These are phyloP conservation scores for Penicillium concentricum DNA, from an alignment of 2,329 filamentous ascomycete species.

Conservation along the genomic window DNA sequence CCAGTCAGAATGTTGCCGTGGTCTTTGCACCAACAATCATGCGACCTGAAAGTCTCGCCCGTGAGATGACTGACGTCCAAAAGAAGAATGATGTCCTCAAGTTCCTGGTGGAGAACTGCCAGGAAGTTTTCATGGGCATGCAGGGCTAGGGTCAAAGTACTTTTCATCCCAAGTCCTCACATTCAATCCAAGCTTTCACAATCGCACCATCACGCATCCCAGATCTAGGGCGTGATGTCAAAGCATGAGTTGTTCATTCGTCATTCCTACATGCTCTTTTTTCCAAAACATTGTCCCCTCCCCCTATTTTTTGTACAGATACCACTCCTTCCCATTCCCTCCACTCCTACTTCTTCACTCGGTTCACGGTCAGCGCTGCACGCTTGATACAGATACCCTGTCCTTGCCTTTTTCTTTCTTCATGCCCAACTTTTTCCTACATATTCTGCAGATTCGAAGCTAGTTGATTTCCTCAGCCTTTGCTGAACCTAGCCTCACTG, in stretches of 20 bases:
- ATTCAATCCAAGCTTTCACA: background rate
- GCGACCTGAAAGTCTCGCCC: conserved; percentile 82
- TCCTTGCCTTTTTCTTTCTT: conserved; percentile 17
- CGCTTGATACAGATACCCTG: conserved; percentile 35
- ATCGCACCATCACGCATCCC: background rate
- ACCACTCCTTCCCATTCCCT: conserved; percentile 3
- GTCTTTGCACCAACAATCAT: conserved; percentile 98
- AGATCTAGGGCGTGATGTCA: background rate
- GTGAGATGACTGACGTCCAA: conserved; percentile 95
- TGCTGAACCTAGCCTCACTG: background rate
- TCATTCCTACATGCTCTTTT: background rate
- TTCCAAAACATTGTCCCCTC: background rate
- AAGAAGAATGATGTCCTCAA: conserved; percentile 89
- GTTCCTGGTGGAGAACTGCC: conserved; percentile 87
- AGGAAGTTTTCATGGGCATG: conserved; percentile 67
- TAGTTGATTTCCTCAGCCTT: conserved; percentile 20
- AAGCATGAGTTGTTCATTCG: background rate
- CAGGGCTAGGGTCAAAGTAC: conserved; percentile 22
- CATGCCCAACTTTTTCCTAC: conserved; percentile 15
- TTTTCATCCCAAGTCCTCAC: background rate
- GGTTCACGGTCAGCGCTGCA: conserved; percentile 29
- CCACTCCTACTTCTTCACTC: background rate
- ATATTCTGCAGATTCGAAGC: conserved; percentile 37
- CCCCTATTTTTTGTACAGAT: conserved; percentile 4
- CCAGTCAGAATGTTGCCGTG: conserved; percentile 89